Percentiles rank a stretch among this genome's conserved stretches.
These are phyloP conservation scores for Leccinum broughii DNA, from an alignment of 768 basidiomycete species.

Conservation along the genomic window DNA sequence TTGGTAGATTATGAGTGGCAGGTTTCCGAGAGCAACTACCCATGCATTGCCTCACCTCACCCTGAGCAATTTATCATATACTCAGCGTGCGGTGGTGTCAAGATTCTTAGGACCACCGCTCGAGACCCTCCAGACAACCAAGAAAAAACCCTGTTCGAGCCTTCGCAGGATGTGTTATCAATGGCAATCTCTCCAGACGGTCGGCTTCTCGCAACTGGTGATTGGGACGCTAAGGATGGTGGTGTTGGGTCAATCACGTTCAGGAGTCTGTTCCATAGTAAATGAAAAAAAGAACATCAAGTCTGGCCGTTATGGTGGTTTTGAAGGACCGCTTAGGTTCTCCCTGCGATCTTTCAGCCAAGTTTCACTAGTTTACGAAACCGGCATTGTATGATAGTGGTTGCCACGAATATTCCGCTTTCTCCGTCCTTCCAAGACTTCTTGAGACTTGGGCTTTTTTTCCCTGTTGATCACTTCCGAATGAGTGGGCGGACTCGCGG, in stretches of 20 bases:
- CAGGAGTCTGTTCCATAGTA: neutral
- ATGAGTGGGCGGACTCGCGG: neutral
- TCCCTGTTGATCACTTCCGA: neutral
- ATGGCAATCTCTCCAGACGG: constrained; percentile 8
- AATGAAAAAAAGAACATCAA: neutral
- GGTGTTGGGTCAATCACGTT: constrained; percentile 3
- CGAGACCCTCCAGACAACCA: neutral
- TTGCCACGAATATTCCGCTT: neutral
- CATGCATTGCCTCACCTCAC: constrained; percentile 12
- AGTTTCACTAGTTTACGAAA: neutral
- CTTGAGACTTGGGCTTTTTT: neutral
- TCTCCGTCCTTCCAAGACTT: neutral
- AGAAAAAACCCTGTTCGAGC: neutral
- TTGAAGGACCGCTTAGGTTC: neutral
- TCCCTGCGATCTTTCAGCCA: too few relatives aligned
- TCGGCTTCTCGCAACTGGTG: constrained; percentile 5
- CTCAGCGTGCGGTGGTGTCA: constrained; percentile 3
- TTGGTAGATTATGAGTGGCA: neutral
- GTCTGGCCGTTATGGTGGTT: neutral
- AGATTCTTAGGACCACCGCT: neutral
- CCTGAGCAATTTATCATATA: neutral
- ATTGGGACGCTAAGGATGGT: constrained; percentile 3
- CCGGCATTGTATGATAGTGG: neutral
- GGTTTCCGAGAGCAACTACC: constrained; percentile 4
- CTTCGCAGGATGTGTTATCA: constrained; percentile 7